Conservation (phyloP, 345 rosid species). For the Barbarea vulgaris region DNA sequence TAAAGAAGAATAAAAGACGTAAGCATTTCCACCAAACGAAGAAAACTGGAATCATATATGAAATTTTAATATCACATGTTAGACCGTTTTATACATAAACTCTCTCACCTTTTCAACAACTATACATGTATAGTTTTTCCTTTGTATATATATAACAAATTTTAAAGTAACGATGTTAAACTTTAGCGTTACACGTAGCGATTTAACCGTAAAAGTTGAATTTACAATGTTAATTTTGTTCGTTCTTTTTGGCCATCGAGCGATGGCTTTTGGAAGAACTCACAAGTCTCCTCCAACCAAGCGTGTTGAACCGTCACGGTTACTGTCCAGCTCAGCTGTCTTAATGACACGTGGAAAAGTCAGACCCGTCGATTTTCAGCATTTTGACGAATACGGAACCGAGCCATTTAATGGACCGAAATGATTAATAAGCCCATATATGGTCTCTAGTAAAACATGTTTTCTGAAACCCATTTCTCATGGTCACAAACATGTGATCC, state of each 20-base stretch:
- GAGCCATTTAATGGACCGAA: not conserved
- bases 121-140: not conserved
- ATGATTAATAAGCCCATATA: not conserved
- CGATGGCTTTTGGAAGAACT: constrained; percentile 17
- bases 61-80: constrained; percentile 11
- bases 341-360: constrained; percentile 26
- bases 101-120: not conserved
- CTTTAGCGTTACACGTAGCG: not conserved
- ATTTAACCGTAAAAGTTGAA: not conserved
- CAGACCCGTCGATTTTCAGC: not conserved
- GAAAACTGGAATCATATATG: not conserved
- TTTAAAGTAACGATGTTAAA: not conserved
- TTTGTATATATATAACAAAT: not conserved
- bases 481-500: not conserved
- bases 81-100: constrained; percentile 1
- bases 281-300: not conserved
- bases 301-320: constrained; percentile 18
- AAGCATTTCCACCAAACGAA: constrained; percentile 1
- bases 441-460: not conserved
- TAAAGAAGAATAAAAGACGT: not conserved
- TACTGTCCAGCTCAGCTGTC: not conserved
- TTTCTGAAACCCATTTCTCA: not conserved
- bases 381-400: not conserved
- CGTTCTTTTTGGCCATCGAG: not conserved
- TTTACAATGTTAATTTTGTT: not conserved